Evolutionary conservation across 2,329 filamentous ascomycete genomes (phyloP), one percentile per base, ranked within the genome.

Genomic region (Trichoderma gracile): DNA sequence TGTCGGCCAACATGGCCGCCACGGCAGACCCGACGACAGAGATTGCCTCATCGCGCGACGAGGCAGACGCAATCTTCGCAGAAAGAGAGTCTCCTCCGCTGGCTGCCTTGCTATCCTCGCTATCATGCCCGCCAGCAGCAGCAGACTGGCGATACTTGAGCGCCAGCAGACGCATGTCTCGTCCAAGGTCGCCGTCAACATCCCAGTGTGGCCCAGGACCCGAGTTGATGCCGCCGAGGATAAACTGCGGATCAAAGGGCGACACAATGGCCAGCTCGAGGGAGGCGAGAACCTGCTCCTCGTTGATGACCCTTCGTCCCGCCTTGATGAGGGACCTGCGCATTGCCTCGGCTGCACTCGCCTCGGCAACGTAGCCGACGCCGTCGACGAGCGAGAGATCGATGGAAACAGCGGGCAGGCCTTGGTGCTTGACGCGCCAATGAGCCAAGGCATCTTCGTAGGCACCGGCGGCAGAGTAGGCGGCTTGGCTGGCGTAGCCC

Each of bases 401-500:
- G 4, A 62, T 25, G 10, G 46, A 38, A 17, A 53, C 33, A 14
- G 46, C 58, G 2, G 43, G 46, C 33, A 53, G 30, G 21, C 58
- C 58, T 21, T 53, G 17, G 3, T 38, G 10, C 9, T 47, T 21
- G 10, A 33, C 46, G 71, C 67, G 42, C 43, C 64, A 59, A 19
- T 50, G 50, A 3, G 43, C 63, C 23, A 66, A 38, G 15, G 62
- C 45, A 15, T 66, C 65, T 50, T 65, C 62, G 38, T 57, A 66
- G 1, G 56, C 61, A 45, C 64, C 64, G 19, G 55, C 65, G 8
- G 65, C 65, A 10, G 62, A 56, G 27, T 66, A 66, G 56, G 65
- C 61, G 17, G 50, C 55, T 40, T 66, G 65, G 1, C 53, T 47
- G 14, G 15, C 7, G 49, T 19, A 43, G 3, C 65, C 65, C 7